A percentile compares a stretch with the other conserved stretches of the same genome.
phyloP scores from a whole-genome alignment of 139 green algal species.

The Microglena sp. region DNA sequence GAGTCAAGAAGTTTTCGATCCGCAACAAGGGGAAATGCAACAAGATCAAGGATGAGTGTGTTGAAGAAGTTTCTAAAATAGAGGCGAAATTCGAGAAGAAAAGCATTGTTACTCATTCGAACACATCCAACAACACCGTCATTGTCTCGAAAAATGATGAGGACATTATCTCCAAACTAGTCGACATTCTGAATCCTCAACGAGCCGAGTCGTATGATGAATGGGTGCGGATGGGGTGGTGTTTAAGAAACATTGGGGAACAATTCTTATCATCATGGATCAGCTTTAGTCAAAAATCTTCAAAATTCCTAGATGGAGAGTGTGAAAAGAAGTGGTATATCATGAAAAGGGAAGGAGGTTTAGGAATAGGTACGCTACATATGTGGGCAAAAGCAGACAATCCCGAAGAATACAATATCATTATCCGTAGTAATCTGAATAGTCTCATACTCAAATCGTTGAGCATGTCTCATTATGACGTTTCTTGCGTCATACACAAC shows the following conservation, averaged over 20 bases:
- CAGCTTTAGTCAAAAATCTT: neutral
- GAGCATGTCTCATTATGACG: slow-evolving; percentile 8
- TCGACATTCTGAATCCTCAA: neutral
- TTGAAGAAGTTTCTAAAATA: neutral
- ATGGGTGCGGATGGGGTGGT: slow-evolving; percentile 15
- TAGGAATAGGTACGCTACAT: slow-evolving; percentile 12
- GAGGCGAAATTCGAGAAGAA: neutral
- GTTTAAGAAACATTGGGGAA: slow-evolving; percentile 16
- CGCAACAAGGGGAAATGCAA: slow-evolving; percentile 1
- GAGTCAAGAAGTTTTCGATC: slow-evolving; percentile 4
- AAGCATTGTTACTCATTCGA: neutral
- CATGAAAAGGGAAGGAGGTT: slow-evolving; percentile 11
- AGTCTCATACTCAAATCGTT: neutral
- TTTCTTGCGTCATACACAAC: slow-evolving; percentile 4
- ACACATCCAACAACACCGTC: neutral
- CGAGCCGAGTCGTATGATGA: neutral
- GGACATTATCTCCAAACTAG: neutral
- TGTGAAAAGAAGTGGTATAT: slow-evolving; percentile 2
- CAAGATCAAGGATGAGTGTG: neutral
- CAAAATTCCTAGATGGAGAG: neutral
- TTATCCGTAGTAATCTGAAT: neutral
- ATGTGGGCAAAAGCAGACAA: slow-evolving; percentile 12
- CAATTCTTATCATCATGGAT: slow-evolving; percentile 11
- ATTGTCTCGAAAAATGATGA: neutral
- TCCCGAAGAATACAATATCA: neutral